Evolutionary conservation across 2,329 filamentous ascomycete genomes (phyloP).

Genomic region (Neonectria coccinea): DNA sequence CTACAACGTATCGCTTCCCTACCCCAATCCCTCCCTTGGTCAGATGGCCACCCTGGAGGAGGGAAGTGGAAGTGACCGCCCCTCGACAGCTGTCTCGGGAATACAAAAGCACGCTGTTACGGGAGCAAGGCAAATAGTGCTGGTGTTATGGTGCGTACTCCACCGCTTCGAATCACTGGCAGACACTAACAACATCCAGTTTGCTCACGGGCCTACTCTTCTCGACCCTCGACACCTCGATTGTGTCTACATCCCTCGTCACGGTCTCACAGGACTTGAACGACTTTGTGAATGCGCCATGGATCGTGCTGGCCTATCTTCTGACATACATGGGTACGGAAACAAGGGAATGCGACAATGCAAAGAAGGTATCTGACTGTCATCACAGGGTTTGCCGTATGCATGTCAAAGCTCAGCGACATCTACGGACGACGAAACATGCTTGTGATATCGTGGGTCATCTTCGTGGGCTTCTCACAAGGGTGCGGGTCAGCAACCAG

Average conservation of each 20-base stretch:
- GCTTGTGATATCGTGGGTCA: slow-evolving; percentile 62
- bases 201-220: slow-evolving; percentile 66
- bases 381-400: slow-evolving; percentile 64
- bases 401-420: slow-evolving; percentile 69
- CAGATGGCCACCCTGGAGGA: slow-evolving; percentile 45
- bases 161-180: background rate
- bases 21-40: slow-evolving; percentile 49
- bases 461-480: slow-evolving; percentile 67
- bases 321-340: slow-evolving; percentile 66
- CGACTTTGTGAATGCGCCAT: slow-evolving; percentile 64
- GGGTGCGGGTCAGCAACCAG: slow-evolving; percentile 63
- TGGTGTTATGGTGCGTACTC: slow-evolving; percentile 52
- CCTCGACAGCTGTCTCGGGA: slow-evolving; percentile 25
- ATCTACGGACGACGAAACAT: slow-evolving; percentile 67
- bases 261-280: slow-evolving; percentile 65
- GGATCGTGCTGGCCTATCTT: slow-evolving; percentile 68
- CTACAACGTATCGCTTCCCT: slow-evolving; percentile 48
- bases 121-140: slow-evolving; percentile 45
- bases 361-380: slow-evolving; percentile 26
- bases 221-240: slow-evolving; percentile 68
- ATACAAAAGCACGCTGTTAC: slow-evolving; percentile 42
- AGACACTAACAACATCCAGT: slow-evolving; percentile 49
- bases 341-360: background rate
- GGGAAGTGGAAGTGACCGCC: slow-evolving; percentile 11
- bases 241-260: slow-evolving; percentile 69